Conservation (phyloP, 2,329 filamentous ascomycete genomes). For the Sporothrix euskadiensis region DNA sequence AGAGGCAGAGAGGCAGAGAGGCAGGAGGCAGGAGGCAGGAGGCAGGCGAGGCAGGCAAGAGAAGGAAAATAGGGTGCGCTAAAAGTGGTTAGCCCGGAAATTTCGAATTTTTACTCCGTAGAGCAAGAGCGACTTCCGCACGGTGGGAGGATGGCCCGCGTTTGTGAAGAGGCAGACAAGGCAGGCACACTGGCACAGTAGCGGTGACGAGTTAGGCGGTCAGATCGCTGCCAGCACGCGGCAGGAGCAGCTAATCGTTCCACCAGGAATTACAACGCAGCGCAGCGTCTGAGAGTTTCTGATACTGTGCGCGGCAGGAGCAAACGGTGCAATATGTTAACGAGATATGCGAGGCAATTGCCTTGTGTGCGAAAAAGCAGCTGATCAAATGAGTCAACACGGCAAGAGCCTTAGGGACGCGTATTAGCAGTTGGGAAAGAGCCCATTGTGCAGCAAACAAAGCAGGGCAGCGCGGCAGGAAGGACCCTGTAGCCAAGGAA, state of each 20-base stretch:
- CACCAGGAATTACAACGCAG: background rate
- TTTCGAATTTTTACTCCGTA: conserved; percentile 23
- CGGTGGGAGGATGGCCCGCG: conserved; percentile 3
- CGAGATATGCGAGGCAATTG: background rate
- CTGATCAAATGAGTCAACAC: background rate
- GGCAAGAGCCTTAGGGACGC: background rate
- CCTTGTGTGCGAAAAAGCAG: background rate
- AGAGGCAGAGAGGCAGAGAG: background rate
- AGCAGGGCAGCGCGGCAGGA: conserved; percentile 3
- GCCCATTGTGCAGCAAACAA: background rate
- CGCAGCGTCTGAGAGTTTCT: background rate
- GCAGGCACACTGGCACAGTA: background rate
- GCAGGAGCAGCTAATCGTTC: conserved; percentile 10
- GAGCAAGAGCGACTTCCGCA: background rate
- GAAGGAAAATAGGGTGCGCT: conserved; percentile 19
- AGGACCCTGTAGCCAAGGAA: conserved; percentile 10
- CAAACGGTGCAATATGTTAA: background rate
- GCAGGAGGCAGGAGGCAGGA: too few relatives aligned
- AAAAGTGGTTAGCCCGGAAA: conserved; percentile 21
- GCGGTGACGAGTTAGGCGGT: conserved; percentile 21
- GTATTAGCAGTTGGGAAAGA: background rate
- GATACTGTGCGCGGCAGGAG: background rate
- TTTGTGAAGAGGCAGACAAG: background rate
- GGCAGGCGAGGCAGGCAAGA: background rate
- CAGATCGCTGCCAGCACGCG: conserved; percentile 2